Percentiles rank a stretch among this genome's conserved stretches.
Conservation (phyloP, 176 grass and related monocot genomes). For the Zoysia pacifica region DNA sequence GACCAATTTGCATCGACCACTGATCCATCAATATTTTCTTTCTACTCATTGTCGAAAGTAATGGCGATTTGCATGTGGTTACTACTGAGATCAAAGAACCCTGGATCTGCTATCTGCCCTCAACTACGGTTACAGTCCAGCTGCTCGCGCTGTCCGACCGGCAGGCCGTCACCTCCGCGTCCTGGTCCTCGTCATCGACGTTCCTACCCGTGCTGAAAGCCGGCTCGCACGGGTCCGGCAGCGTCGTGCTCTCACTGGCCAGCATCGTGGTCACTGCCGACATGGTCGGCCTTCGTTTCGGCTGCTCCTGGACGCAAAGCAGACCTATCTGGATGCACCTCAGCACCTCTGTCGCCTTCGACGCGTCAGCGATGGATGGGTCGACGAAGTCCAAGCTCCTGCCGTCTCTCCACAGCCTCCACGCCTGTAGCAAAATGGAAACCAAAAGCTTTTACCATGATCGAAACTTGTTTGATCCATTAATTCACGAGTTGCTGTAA, state of each 20-base stretch:
- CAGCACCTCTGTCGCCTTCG: constrained; percentile 38
- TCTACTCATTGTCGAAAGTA: no score
- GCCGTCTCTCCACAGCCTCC: constrained; percentile 61
- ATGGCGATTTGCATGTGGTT: no score
- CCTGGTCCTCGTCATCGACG: background rate
- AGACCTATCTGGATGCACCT: constrained; percentile 67
- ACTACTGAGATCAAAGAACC: no score
- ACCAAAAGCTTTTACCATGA: background rate
- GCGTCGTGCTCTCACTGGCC: constrained; percentile 31
- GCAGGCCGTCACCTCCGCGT: constrained; percentile 17
- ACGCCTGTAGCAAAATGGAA: constrained; percentile 40
- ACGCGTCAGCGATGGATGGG: constrained; percentile 32
- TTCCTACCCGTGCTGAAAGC: constrained; percentile 45
- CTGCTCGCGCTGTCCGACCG: constrained; percentile 43
- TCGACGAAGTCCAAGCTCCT: constrained; percentile 46
- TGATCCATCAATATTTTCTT: no score
- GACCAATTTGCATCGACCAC: no score
- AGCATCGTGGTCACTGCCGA: constrained; percentile 52
- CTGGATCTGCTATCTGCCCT: constrained; percentile 37
- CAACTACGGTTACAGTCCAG: constrained; percentile 47
- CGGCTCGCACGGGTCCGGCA: constrained; percentile 57
- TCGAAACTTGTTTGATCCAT: no score
- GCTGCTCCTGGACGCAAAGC: constrained; percentile 65
- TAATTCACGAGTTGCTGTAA: background rate
- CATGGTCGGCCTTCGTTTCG: constrained; percentile 59